Evolutionary conservation across 257 asterid genomes (phyloP), one percentile per base, ranked within the genome.

Genomic region (Solanum arcanum): DNA sequence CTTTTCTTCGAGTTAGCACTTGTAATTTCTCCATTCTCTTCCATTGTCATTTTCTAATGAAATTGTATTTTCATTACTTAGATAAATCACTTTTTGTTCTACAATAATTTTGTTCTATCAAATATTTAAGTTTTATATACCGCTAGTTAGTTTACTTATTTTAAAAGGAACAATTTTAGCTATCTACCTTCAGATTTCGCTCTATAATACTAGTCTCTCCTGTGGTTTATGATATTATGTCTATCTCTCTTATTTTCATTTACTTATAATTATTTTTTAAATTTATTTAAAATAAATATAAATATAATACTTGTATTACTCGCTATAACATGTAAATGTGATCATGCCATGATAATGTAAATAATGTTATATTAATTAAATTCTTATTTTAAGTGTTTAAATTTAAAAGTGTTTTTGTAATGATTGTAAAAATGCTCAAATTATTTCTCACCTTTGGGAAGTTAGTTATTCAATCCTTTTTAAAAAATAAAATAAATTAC

Each of bases 121-220:
- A 68, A 68, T 68, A 27, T 68, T 29, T 14, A 1, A 27, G 23
- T 68, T 27, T 27, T 68, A 68, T 13, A 27, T 27, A 68, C 11
- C 10, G 21, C 37, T 27, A 68, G 12, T 21, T 6, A 27, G 9
- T 64, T 64, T 64, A 64, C 29, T 13, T 11, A n/a, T 62, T 62
- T 12, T 5, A 11, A n/a, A 35, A 35, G 39, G 7, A 5, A 35
- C 6, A 35, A 4, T 35, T 35, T 35, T 1, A 35, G 37, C 0
- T 0, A 33, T 0, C 39, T 37, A 1, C 1, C 7, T 37, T 0
- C 7, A 37, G 0, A 6, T 37, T 37, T 37, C 39, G 7, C 39
- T 37, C 39, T 37, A 37, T 37, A 37, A 6, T 0, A 37, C 39
- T 37, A 6, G 39, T 5, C 7, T 35, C 39, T 35, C 39, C 6